These are phyloP conservation scores for Cyclotella cryptica DNA, from an alignment of 108 stramenopile species.

Conservation along the genomic window DNA sequence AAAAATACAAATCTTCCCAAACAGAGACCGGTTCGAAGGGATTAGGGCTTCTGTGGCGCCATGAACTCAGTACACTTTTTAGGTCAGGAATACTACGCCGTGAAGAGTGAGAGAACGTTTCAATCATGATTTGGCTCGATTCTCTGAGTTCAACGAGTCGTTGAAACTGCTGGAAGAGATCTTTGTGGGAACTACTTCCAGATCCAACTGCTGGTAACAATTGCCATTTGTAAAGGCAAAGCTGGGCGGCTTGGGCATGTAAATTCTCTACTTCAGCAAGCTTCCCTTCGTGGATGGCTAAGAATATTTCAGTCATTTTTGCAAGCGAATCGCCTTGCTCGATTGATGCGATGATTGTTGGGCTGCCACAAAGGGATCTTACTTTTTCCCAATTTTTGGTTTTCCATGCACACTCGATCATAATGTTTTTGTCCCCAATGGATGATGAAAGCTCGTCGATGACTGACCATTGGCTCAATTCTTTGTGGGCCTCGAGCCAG, in stretches of 20 bases:
- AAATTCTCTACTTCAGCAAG: conserved; percentile 87
- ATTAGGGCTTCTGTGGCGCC: conserved; percentile 94
- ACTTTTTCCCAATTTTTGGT: conserved; percentile 86
- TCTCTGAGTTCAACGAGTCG: conserved; percentile 93
- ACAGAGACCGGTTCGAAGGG: conserved; percentile 79
- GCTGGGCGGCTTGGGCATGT: conserved; percentile 86
- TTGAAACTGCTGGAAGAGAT: conserved; percentile 88
- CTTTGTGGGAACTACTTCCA: conserved; percentile 77
- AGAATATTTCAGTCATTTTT: conserved; percentile 81
- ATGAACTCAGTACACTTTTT: conserved; percentile 87
- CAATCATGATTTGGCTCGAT: conserved; percentile 94
- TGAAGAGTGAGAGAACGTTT: conserved; percentile 77
- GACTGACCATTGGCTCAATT: conserved; percentile 87
- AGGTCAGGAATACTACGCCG: conserved; percentile 87
- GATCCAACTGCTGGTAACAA: conserved; percentile 64
- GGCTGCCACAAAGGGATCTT: conserved; percentile 56
- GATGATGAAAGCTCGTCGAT: conserved; percentile 81
- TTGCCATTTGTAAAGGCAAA: conserved; percentile 82
- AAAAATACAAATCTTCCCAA: conserved; percentile 94
- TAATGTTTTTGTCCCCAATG: conserved; percentile 62
- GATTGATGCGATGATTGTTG: conserved; percentile 63
- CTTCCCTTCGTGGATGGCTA: conserved; percentile 88
- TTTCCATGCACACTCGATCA: conserved; percentile 94
- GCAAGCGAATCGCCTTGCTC: conserved; percentile 70
- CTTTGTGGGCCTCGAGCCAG: conserved; percentile 89